Evolutionary conservation across 331 rosid species (phyloP).

Genomic region (Acacia pycnantha): DNA sequence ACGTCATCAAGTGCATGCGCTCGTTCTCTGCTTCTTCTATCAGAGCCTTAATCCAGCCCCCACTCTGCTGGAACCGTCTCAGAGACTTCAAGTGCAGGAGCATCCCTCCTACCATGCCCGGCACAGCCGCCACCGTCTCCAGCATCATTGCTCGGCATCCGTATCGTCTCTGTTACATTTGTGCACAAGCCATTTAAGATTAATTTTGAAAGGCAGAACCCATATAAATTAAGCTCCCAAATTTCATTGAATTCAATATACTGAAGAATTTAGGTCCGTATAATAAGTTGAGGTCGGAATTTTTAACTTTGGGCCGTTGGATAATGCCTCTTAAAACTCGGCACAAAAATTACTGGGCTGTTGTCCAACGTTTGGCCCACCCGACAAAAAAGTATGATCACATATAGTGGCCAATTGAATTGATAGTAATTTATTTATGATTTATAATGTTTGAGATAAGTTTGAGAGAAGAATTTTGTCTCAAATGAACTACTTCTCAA

Average conservation of each 20-base stretch:
- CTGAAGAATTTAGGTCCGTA: not conserved
- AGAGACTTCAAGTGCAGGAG: constrained; percentile 75
- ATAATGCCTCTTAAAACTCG: not conserved
- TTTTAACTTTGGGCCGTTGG: not conserved
- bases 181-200: not conserved
- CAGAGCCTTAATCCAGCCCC: constrained; percentile 88
- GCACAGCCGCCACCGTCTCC: constrained; percentile 94
- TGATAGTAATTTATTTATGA: too few species aligned
- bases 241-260: not conserved
- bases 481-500: too few species aligned
- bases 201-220: not conserved
- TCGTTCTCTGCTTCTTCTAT: constrained; percentile 94
- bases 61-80: constrained; percentile 77
- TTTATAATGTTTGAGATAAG: too few species aligned
- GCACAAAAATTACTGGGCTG: not conserved
- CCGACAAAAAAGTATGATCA: not conserved
- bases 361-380: not conserved
- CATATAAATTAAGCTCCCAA: not conserved
- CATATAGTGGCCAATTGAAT: too few species aligned
- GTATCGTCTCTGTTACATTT: constrained; percentile 63
- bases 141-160: constrained; percentile 99
- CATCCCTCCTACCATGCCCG: constrained; percentile 95
- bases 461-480: rapidly evolving
- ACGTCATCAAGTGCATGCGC: constrained; percentile 90
- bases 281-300: not conserved